Evolutionary conservation across 148 eudicot species (phyloP), one percentile per base, ranked within the genome.

Genomic region (Cornus suecica): DNA sequence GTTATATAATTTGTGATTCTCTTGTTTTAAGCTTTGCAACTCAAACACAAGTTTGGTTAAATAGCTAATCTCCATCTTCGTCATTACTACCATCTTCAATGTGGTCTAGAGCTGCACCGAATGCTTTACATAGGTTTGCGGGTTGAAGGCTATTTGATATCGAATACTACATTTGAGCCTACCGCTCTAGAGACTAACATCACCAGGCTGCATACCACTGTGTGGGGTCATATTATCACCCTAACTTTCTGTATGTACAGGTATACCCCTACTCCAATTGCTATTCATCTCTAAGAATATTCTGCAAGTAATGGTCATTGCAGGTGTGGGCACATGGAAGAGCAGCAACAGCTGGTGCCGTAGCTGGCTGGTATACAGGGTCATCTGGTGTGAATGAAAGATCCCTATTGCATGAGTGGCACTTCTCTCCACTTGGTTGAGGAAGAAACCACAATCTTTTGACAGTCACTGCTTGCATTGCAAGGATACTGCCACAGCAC

Each of bases 341-440:
- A 77, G 88, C 85, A 22, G 90, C 92, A 28, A 84, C 88, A 30
- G 84, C 30, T 27, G 86, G 92, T 41, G 86, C 76, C 24, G 56
- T 34, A 18, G 81, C n/a, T 0, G 92, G 94, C 69, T 78, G 80
- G 42, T 68, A 52, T 15, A 87, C 60, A 0, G 84, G 86, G 29
- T 94, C 97, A 75, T 88, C 87, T 13, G 94, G 83, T 71, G 87
- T 65, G 78, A 78, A 88, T 1, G 86, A 79, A 64, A 92, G 83
- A 66, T 92, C 94, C 86, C 97, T 88, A 79, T 84, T 88, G 85
- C 97, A 90, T 74, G 88, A 7, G 71, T 78, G 34, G 82, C 97
- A 92, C 27, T 79, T 87, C 1, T 84, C 64, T 73, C 91, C 94
- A 15, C 45, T 73, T 28, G 82, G 69, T 66, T 74, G 73, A 71